Conservation (phyloP, 1,139 yeast species). For the Wickerhamiella infanticola region DNA sequence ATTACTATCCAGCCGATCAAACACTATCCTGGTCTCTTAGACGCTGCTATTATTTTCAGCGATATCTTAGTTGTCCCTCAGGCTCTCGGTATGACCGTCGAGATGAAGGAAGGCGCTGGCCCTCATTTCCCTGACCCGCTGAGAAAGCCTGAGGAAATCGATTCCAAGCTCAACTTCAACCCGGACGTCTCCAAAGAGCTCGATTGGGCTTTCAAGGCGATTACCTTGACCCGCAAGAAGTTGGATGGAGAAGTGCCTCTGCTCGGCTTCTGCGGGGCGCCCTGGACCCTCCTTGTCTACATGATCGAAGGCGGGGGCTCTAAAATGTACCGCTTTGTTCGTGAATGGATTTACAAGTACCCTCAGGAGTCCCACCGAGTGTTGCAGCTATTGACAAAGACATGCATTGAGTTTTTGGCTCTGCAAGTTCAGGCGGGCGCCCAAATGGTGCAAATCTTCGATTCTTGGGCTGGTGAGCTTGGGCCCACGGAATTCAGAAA, state of each 20-base stretch:
- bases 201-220: conserved; percentile 90
- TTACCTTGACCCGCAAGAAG: conserved; percentile 70
- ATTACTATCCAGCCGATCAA: conserved; percentile 93
- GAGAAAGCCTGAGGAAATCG: conserved; percentile 54
- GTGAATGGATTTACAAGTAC: conserved; percentile 77
- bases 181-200: conserved; percentile 59
- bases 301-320: conserved; percentile 98
- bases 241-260: conserved; percentile 84
- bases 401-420: conserved; percentile 82
- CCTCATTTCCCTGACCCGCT: conserved; percentile 87
- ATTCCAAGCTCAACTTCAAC: conserved; percentile 35
- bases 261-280: conserved; percentile 93
- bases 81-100: conserved; percentile 93
- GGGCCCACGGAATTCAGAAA: conserved; percentile 79
- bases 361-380: conserved; percentile 59
- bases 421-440: conserved; percentile 96
- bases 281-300: conserved; percentile 92
- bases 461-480: conserved; percentile 95
- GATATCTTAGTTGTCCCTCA: conserved; percentile 95
- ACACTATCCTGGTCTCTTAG: conserved; percentile 75
- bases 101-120: conserved; percentile 89
- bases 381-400: conserved; percentile 68
- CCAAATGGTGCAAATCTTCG: conserved; percentile 91
- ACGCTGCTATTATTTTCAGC: conserved; percentile 92
- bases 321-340: conserved; percentile 75